A percentile compares a stretch with the other conserved stretches of the same genome.
Evolutionary conservation across 2,329 filamentous ascomycete species (phyloP).

Genomic region (Trichoderma polysporum): DNA sequence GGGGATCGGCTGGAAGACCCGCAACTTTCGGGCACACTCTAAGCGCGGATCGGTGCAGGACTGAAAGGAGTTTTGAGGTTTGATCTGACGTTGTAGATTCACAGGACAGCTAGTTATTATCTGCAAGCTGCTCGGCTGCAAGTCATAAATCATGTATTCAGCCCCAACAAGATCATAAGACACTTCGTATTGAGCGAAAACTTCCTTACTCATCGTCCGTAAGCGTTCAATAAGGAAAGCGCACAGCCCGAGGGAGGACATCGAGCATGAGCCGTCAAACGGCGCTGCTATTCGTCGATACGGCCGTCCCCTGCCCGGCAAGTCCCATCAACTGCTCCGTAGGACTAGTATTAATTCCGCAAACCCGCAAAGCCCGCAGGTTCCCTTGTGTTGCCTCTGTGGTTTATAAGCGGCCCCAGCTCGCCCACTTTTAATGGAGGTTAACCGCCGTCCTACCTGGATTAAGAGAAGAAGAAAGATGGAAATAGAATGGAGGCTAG

Average conservation of each 20-base stretch:
- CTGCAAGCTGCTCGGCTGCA: no score
- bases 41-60: neutral
- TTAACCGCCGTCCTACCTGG: neutral
- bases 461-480: neutral
- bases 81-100: neutral
- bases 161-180: neutral
- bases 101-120: neutral
- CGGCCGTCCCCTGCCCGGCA: neutral
- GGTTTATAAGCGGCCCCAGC: conserved; percentile 14
- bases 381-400: neutral
- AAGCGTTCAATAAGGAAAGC: neutral
- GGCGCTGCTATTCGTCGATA: neutral
- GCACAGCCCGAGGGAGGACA: neutral
- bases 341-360: neutral
- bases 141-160: neutral
- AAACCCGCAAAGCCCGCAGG: neutral
- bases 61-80: neutral
- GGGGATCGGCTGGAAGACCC: conserved; percentile 3
- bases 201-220: neutral
- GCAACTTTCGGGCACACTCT: neutral
- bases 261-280: neutral
- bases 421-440: conserved; percentile 7
- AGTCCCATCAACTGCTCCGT: neutral
- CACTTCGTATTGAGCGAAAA: no score
- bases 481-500: neutral